phyloP scores from a whole-genome alignment of 495 filamentous ascomycete species.

The Hypoxylon perforatum region DNA sequence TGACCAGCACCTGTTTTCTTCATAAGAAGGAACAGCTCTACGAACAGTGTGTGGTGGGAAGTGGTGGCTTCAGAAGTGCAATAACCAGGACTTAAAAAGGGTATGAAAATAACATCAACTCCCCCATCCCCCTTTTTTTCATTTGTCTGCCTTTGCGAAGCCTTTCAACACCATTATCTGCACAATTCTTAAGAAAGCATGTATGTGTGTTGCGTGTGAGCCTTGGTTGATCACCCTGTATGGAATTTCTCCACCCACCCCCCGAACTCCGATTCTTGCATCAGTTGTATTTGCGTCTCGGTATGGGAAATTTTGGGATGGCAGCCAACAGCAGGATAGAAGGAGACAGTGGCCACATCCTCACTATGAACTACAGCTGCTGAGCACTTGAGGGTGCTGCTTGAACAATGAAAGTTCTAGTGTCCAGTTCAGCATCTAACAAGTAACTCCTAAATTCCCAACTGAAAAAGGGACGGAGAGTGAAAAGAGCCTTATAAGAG shows the following conservation, averaged over 20 bases:
- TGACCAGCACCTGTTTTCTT: slow-evolving; percentile 37
- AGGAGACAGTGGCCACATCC: slow-evolving; percentile 35
- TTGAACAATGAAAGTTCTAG: slow-evolving; percentile 44
- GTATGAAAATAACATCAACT: slow-evolving; percentile 50
- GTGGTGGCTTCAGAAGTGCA: slow-evolving; percentile 13
- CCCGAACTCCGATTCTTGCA: slow-evolving; percentile 41
- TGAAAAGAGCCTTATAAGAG: slow-evolving; percentile 38
- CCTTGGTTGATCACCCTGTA: slow-evolving; percentile 41
- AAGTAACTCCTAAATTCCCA: slow-evolving; percentile 48
- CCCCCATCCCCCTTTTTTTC: slow-evolving; percentile 19
- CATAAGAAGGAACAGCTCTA: slow-evolving; percentile 39
- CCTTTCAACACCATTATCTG: slow-evolving; percentile 38
- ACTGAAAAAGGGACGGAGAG: slow-evolving; percentile 39
- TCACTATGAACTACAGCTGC: slow-evolving; percentile 37
- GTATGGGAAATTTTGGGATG: slow-evolving; percentile 33
- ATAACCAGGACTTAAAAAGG: slow-evolving; percentile 40
- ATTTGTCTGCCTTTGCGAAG: slow-evolving; percentile 16
- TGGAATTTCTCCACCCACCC: slow-evolving; percentile 38
- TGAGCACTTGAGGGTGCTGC: slow-evolving; percentile 35
- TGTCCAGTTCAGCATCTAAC: slow-evolving; percentile 44
- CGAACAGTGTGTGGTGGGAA: slow-evolving; percentile 21
- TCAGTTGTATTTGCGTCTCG: slow-evolving; percentile 38
- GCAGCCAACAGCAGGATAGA: slow-evolving; percentile 33
- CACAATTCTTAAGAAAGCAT: slow-evolving; percentile 36
- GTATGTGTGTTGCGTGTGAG: slow-evolving; percentile 43